A percentile compares a stretch with the other conserved stretches of the same genome.
These are phyloP conservation scores for Ampelomyces quisqualis DNA, from an alignment of 2,329 filamentous ascomycete genomes.

Conservation along the genomic window DNA sequence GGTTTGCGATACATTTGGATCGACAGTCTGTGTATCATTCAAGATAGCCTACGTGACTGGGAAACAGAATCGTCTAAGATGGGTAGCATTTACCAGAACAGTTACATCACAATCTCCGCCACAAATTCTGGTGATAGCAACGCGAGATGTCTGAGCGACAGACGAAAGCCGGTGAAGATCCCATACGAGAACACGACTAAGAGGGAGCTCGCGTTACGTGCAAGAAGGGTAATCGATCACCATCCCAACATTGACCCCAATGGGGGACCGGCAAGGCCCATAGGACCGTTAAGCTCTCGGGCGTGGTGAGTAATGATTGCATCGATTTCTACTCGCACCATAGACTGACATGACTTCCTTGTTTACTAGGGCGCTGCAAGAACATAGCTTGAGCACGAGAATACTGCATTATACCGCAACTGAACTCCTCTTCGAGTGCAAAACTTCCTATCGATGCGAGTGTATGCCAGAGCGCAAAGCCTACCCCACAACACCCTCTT, in stretches of 20 bases:
- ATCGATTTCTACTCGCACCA: not conserved
- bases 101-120: slow-evolving; percentile 36
- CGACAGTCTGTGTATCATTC: slow-evolving; percentile 40
- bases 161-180: slow-evolving; percentile 29
- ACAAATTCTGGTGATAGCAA: slow-evolving; percentile 26
- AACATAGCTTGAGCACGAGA: slow-evolving; percentile 36
- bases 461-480: slow-evolving; percentile 31
- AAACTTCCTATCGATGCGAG: slow-evolving; percentile 36
- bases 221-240: slow-evolving; percentile 29
- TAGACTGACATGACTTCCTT: not conserved
- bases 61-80: slow-evolving; percentile 39
- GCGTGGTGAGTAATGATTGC: slow-evolving; percentile 16
- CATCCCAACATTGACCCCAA: slow-evolving; percentile 26
- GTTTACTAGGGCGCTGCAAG: slow-evolving; percentile 30
- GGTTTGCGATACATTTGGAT: slow-evolving; percentile 41
- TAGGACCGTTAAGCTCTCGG: slow-evolving; percentile 29
- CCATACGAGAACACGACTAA: slow-evolving; percentile 28
- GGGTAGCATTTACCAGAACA: slow-evolving; percentile 38
- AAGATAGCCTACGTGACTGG: slow-evolving; percentile 38
- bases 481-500: slow-evolving; percentile 31
- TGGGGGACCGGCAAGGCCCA: slow-evolving; percentile 25
- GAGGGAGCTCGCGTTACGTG: slow-evolving; percentile 28
- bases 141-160: slow-evolving; percentile 24
- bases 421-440: slow-evolving; percentile 41
- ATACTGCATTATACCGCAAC: slow-evolving; percentile 37